phyloP scores from a whole-genome alignment of 1,284 basidiomycete genomes.

The Austropuccinia psidii region DNA sequence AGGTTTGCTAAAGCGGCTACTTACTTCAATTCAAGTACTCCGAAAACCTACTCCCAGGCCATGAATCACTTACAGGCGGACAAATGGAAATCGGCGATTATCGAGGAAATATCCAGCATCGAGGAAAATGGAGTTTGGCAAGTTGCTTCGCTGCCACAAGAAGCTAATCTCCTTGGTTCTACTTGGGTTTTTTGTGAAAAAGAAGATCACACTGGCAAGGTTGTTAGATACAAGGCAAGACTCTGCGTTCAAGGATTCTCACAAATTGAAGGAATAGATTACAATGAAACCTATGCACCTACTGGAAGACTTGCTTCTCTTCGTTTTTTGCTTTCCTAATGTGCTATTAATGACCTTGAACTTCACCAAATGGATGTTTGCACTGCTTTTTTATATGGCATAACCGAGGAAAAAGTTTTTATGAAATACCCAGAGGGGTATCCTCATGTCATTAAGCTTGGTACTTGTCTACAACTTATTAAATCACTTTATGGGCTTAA shows the following conservation, averaged over 20 bases:
- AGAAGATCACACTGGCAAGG: not conserved
- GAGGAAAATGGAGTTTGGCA: not conserved
- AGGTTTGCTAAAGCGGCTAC: no score
- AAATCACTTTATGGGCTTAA: not conserved
- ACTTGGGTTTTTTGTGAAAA: slow-evolving; percentile 11
- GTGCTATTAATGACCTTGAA: slow-evolving; percentile 15
- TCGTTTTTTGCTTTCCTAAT: slow-evolving; percentile 36
- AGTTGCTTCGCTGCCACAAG: not conserved
- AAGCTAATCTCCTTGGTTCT: not conserved
- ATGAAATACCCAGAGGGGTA: not conserved
- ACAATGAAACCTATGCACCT: slow-evolving; percentile 36
- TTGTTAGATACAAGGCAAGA: slow-evolving; percentile 29
- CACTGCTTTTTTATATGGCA: slow-evolving; percentile 36
- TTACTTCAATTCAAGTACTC: no score
- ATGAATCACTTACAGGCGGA: not conserved
- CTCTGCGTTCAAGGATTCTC: slow-evolving; percentile 37
- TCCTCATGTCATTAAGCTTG: not conserved
- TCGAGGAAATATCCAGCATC: not conserved
- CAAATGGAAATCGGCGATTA: not conserved
- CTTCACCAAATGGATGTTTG: slow-evolving; percentile 36
- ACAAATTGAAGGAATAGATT: slow-evolving; percentile 34
- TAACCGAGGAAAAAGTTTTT: slow-evolving; percentile 1
- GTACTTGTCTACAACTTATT: not conserved
- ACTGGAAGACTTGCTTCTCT: slow-evolving; percentile 4
- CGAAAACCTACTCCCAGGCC: not conserved